Conservation (phyloP, 1,284 basidiomycete species). For the Moesziomyces antarcticus region DNA sequence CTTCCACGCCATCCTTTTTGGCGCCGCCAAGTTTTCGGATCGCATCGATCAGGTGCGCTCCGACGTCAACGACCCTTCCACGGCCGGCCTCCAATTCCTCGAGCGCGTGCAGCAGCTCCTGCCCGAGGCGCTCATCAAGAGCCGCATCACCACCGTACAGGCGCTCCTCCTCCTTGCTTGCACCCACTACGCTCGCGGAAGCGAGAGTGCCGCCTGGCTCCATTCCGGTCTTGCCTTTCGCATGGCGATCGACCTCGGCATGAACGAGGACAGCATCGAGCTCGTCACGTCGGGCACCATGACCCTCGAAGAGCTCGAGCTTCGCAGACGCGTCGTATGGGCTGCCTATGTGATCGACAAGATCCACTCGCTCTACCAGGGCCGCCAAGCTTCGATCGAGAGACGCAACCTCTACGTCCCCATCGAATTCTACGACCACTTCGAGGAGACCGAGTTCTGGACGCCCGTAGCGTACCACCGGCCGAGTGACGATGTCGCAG, state of each 20-base stretch:
- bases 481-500: constrained; percentile 1
- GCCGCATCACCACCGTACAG: constrained; percentile 62
- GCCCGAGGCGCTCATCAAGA: constrained; percentile 59
- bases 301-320: constrained; percentile 56
- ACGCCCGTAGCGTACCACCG: constrained; percentile 57
- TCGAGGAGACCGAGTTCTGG: constrained; percentile 65
- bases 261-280: constrained; percentile 56
- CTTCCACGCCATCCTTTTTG: constrained; percentile 64
- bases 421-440: constrained; percentile 58
- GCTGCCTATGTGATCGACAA: constrained; percentile 62
- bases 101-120: constrained; percentile 57
- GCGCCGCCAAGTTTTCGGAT: constrained; percentile 62
- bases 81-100: constrained; percentile 58
- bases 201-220: constrained; percentile 59
- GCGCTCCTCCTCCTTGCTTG: constrained; percentile 62
- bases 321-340: constrained; percentile 60
- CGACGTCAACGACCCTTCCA: constrained; percentile 44
- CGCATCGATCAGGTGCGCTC: constrained; percentile 55
- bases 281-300: constrained; percentile 32
- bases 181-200: constrained; percentile 59
- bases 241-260: constrained; percentile 64
- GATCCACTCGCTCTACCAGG: constrained; percentile 65
- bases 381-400: constrained; percentile 55
- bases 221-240: constrained; percentile 62
- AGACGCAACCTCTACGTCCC: constrained; percentile 55